phyloP scores from a whole-genome alignment of 257 asterid genomes.

The Nicotiana otophora region DNA sequence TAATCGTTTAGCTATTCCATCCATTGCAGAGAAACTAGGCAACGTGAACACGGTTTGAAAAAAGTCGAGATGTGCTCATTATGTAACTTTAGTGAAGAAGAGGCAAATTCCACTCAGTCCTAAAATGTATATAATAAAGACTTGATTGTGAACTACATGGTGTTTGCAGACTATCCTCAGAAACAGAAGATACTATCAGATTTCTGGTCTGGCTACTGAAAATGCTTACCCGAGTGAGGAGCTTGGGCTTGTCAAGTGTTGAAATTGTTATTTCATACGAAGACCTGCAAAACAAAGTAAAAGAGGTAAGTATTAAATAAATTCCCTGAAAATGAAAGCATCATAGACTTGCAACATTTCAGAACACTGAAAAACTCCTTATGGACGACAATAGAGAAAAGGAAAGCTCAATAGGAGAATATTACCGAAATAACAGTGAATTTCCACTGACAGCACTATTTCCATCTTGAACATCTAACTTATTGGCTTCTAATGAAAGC shows the following conservation, averaged over 20 bases:
- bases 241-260: slow-evolving; percentile 79
- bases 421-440: slow-evolving; percentile 54
- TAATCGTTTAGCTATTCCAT: too few relatives aligned
- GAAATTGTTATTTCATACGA: slow-evolving; percentile 77
- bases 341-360: neutral
- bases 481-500: slow-evolving; percentile 35
- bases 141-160: too few relatives aligned
- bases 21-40: neutral
- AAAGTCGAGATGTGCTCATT: too few relatives aligned
- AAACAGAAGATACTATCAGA: neutral
- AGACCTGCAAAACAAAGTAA: slow-evolving; percentile 42
- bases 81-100: too few relatives aligned
- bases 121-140: too few relatives aligned
- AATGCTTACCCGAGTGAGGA: slow-evolving; percentile 62
- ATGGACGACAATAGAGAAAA: slow-evolving; percentile 13
- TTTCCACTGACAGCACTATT: slow-evolving; percentile 51
- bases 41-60: neutral
- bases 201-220: neutral
- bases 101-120: too few relatives aligned
- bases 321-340: neutral
- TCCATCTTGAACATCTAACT: slow-evolving; percentile 33
- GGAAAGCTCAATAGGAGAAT: slow-evolving; percentile 37
- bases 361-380: neutral
- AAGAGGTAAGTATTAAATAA: neutral
- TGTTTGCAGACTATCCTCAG: too few relatives aligned